These are phyloP conservation scores for Ceratocystis variospora DNA, from an alignment of 2,329 filamentous ascomycete genomes.

Conservation along the genomic window DNA sequence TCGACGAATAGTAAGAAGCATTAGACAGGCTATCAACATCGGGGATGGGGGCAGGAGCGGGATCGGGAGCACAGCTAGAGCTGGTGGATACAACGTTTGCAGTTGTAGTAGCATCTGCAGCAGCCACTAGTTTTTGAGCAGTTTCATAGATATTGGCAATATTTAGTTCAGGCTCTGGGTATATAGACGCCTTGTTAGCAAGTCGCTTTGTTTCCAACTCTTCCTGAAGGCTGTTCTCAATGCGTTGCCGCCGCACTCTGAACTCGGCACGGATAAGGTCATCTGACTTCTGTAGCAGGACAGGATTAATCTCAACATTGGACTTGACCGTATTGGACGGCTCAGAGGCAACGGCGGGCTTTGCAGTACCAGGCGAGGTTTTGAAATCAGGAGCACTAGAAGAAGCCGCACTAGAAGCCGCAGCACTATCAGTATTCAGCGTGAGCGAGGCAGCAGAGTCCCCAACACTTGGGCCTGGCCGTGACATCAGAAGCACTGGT, in stretches of 20 bases:
- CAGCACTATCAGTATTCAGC: neutral
- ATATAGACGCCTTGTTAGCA: slow-evolving; percentile 28
- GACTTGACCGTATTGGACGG: slow-evolving; percentile 28
- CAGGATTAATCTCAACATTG: slow-evolving; percentile 61
- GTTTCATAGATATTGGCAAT: slow-evolving; percentile 58
- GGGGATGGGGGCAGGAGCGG: neutral
- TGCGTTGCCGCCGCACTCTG: slow-evolving; percentile 61
- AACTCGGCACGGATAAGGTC: slow-evolving; percentile 71
- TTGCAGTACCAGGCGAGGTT: neutral
- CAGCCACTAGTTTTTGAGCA: slow-evolving; percentile 54
- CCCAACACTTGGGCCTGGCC: neutral
- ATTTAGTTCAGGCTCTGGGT: slow-evolving; percentile 38
- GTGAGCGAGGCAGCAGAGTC: neutral
- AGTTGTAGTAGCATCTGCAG: slow-evolving; percentile 16
- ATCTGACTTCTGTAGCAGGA: slow-evolving; percentile 75
- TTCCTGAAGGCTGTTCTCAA: slow-evolving; percentile 66
- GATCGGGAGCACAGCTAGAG: slow-evolving; percentile 39
- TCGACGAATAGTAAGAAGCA: slow-evolving; percentile 92
- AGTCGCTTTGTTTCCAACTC: slow-evolving; percentile 50
- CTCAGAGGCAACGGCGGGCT: neutral
- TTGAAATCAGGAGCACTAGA: neutral
- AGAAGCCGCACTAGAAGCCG: neutral
- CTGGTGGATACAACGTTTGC: slow-evolving; percentile 36
- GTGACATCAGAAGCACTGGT: slow-evolving; percentile 3
- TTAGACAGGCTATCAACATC: slow-evolving; percentile 30